Evolutionary conservation across 73 alveolate genomes (phyloP).

Genomic region (Durusdinium trenchii): DNA sequence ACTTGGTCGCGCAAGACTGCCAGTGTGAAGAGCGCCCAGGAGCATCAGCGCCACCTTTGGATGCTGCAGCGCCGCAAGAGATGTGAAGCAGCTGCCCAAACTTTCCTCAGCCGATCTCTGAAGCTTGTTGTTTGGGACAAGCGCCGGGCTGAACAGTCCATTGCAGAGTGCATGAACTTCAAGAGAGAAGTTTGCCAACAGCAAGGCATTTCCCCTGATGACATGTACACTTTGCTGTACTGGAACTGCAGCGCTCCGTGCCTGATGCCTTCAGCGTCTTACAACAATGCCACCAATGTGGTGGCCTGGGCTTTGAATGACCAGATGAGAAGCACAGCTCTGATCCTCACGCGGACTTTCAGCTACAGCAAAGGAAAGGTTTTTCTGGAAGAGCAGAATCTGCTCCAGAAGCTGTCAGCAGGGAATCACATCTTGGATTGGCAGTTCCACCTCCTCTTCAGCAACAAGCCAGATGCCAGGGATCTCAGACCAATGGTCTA

Average conservation of each 20-base stretch:
- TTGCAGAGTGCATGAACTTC: not conserved
- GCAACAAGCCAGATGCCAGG: not conserved
- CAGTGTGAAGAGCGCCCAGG: not conserved
- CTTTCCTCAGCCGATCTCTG: not conserved
- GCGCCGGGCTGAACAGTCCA: not conserved
- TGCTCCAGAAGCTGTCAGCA: not conserved
- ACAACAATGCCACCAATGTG: not conserved
- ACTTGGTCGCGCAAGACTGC: not conserved
- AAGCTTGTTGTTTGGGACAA: not conserved
- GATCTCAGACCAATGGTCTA: conserved; percentile 16
- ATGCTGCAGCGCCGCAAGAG: not conserved
- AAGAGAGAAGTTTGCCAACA: not conserved
- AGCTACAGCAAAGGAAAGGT: not conserved
- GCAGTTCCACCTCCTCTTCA: not conserved
- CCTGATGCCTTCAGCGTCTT: not conserved
- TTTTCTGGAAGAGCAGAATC: not conserved
- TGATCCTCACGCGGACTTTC: not conserved
- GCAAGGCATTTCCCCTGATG: not conserved
- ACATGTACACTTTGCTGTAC: not conserved
- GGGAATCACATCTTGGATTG: not conserved
- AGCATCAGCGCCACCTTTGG: not conserved
- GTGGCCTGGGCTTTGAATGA: not conserved
- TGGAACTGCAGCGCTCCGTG: not conserved
- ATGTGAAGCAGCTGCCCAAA: not conserved
- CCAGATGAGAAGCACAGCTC: not conserved